These are phyloP conservation scores for Sisymbrium irio DNA, from an alignment of 345 rosid genomes.

Conservation along the genomic window DNA sequence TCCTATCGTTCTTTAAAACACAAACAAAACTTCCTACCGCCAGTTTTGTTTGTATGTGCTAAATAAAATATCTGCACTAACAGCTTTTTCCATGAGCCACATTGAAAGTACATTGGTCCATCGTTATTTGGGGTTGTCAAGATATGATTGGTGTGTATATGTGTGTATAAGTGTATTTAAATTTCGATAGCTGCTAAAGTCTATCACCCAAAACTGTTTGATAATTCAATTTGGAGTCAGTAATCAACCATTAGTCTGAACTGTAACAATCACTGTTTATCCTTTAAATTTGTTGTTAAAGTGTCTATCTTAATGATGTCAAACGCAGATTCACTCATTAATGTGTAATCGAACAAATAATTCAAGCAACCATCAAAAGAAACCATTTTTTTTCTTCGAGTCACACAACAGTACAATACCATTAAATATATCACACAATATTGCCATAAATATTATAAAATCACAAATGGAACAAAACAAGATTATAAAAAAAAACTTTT, in stretches of 20 bases:
- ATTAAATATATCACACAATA: conserved; percentile 18
- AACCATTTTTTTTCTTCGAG: neutral
- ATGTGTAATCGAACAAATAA: neutral
- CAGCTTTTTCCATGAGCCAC: neutral
- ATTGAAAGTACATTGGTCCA: neutral
- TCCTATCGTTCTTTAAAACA: neutral
- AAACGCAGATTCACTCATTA: neutral
- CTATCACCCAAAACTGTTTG: neutral
- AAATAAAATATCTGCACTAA: neutral
- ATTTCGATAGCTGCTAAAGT: neutral
- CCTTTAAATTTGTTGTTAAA: neutral
- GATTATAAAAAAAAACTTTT: neutral
- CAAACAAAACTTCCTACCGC: neutral
- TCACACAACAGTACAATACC: conserved; percentile 19
- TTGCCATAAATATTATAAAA: conserved; percentile 14
- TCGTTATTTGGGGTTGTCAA: neutral
- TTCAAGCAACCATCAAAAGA: neutral
- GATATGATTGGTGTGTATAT: neutral
- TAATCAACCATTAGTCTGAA: conserved; percentile 4
- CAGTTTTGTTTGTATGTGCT: neutral
- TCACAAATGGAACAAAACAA: conserved; percentile 14
- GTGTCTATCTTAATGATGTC: neutral
- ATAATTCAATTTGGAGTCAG: neutral
- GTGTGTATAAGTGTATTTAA: neutral
- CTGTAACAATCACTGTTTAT: neutral